Conservation (phyloP, 2,329 filamentous ascomycete genomes). For the Fusarium hostae region DNA sequence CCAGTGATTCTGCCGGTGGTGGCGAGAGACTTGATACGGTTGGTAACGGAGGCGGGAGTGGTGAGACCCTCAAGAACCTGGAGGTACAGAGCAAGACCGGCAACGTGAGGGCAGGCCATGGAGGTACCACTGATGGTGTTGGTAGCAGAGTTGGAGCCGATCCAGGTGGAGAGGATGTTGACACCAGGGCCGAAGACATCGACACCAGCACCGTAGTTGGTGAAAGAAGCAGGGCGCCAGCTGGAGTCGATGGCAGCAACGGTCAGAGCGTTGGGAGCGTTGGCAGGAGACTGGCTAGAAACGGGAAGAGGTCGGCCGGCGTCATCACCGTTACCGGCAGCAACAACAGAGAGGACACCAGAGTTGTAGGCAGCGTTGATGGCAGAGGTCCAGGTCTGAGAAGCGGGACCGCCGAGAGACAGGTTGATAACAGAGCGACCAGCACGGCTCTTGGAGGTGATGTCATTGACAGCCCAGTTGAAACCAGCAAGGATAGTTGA, state of each 20-base stretch:
- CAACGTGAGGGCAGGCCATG: constrained; percentile 55
- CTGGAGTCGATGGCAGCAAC: constrained; percentile 57
- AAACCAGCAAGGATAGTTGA: constrained; percentile 54
- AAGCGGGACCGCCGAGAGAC: constrained; percentile 53
- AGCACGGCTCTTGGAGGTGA: constrained; percentile 48
- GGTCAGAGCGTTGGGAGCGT: constrained; percentile 58
- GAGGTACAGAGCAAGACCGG: constrained; percentile 55
- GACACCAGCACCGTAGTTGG: constrained; percentile 59
- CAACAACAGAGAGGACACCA: constrained; percentile 58
- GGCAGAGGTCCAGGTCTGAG: constrained; percentile 53
- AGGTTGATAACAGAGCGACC: constrained; percentile 52
- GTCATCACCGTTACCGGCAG: constrained; percentile 57
- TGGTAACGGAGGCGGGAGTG: constrained; percentile 57
- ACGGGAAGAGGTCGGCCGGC: constrained; percentile 50
- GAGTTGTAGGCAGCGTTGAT: constrained; percentile 53
- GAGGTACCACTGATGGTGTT: constrained; percentile 56
- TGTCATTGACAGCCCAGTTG: constrained; percentile 54
- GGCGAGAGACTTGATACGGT: constrained; percentile 56
- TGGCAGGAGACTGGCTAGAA: constrained; percentile 57
- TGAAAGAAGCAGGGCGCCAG: constrained; percentile 56
- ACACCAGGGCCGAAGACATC: constrained; percentile 58
- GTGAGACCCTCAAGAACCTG: constrained; percentile 56
- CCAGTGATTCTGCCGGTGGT: constrained; percentile 54
- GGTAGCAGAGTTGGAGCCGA: constrained; percentile 49
- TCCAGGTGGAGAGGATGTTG: constrained; percentile 56